Evolutionary conservation across 1,284 basidiomycete species (phyloP), one percentile per base, ranked within the genome.

Genomic region (Heterobasidion occidentale): DNA sequence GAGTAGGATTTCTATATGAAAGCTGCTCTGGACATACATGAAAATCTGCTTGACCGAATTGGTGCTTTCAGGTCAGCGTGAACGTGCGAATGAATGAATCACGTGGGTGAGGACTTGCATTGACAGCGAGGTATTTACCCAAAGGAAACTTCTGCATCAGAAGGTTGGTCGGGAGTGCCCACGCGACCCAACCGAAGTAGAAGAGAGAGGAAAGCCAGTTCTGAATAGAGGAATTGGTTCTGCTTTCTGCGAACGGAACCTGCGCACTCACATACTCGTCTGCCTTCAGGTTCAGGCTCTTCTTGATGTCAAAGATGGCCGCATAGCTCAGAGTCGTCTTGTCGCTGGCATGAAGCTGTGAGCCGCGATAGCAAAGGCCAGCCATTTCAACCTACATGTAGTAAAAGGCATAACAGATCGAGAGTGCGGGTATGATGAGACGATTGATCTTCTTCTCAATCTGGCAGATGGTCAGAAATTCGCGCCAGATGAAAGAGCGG

Each of bases 151-250:
- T 69, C 57, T 77, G 75, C 71, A 77, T 74, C 52, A 77, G 61
- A 36, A 77, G 53, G 62, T 77, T 77, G 9, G 74, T 72, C 0
- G 77, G 77, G 49, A 77, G 68, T 0, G 75, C 75, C 75, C 75
- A 77, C 2, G 63, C 68, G 5, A 77, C 59, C 73, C 73, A 75
- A 20, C 76, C 75, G 52, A 76, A 75, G 65, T 77, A 76, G 65
- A 76, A 76, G 47, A 74, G 62, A 60, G 66, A 67, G 48, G 66
- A 64, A 19, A 71, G 63, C 68, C 62, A 74, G 60, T 20, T 49
- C 27, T 49, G 47, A 5, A 8, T 12, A 17, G 20, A 20, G 20
- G 27, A 5, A 20, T 49, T 12, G 20, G 20, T 15, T 6, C n/a
- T 7, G 4, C 12, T 12, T 4, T 33, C 12, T n/a, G 47, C 47